Conservation (phyloP, 495 filamentous ascomycete species). For the Lasiosphaeria miniovina region DNA sequence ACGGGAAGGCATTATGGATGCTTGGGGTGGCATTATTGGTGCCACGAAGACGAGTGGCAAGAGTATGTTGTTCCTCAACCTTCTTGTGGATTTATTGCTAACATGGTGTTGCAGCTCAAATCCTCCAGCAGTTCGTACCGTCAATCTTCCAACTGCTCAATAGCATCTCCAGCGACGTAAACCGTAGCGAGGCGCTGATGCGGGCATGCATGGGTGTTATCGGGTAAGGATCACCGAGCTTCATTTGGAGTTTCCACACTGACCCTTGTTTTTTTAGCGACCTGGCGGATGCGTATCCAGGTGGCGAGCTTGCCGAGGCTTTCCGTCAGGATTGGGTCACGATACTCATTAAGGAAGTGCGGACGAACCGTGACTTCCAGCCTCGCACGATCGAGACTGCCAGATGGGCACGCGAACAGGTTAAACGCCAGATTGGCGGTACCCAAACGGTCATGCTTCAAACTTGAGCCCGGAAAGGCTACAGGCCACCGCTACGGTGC, state of each 20-base stretch:
- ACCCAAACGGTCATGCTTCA: slow-evolving; percentile 45
- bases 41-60: slow-evolving; percentile 82
- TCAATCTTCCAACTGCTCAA: slow-evolving; percentile 89
- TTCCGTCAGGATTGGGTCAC: slow-evolving; percentile 92
- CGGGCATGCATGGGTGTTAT: slow-evolving; percentile 93
- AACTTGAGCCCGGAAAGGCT: slow-evolving; percentile 31
- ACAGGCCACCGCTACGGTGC: slow-evolving; percentile 15
- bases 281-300: slow-evolving; percentile 87
- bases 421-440: slow-evolving; percentile 80
- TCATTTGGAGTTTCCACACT: neutral
- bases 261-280: slow-evolving; percentile 55
- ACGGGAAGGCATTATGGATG: slow-evolving; percentile 97
- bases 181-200: slow-evolving; percentile 88
- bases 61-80: slow-evolving; percentile 49
- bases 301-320: slow-evolving; percentile 75
- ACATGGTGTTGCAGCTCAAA: slow-evolving; percentile 49
- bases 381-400: slow-evolving; percentile 86
- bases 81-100: slow-evolving; percentile 15
- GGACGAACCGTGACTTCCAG: slow-evolving; percentile 78
- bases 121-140: slow-evolving; percentile 73
- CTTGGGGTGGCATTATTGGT: slow-evolving; percentile 92
- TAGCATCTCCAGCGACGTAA: slow-evolving; percentile 71
- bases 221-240: slow-evolving; percentile 58
- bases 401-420: slow-evolving; percentile 94
- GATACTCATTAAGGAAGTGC: slow-evolving; percentile 79